Conservation (phyloP, 495 filamentous ascomycete genomes). For the Penicillium dipodomyicola region DNA sequence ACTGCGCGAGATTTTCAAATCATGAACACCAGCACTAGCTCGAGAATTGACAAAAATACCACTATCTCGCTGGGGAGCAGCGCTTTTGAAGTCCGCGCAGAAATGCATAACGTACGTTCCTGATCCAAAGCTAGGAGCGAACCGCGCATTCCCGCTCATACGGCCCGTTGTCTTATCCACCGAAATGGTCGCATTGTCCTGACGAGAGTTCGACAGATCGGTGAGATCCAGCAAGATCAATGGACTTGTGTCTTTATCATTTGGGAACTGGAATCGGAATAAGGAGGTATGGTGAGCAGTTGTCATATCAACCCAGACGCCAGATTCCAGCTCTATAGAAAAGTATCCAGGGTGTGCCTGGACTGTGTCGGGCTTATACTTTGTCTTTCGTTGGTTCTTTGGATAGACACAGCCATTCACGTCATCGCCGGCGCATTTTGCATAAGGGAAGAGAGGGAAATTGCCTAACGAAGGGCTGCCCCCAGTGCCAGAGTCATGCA, state of each 20-base stretch:
- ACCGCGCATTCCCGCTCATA: constrained; percentile 65
- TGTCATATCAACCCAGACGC: constrained; percentile 61
- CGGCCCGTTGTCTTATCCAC: constrained; percentile 60
- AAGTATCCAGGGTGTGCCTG: constrained; percentile 69
- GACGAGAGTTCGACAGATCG: constrained; percentile 65
- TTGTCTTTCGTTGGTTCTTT: constrained; percentile 49
- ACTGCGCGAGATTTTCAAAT: constrained; percentile 61
- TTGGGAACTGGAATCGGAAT: constrained; percentile 63
- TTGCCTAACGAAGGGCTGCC: constrained; percentile 71
- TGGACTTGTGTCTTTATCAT: constrained; percentile 42
- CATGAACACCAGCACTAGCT: constrained; percentile 45
- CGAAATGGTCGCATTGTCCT: constrained; percentile 59
- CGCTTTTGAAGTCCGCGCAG: constrained; percentile 61
- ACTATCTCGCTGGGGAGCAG: constrained; percentile 42
- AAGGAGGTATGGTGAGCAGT: constrained; percentile 62
- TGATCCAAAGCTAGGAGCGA: constrained; percentile 66
- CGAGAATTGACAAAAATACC: constrained; percentile 46
- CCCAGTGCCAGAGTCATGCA: constrained; percentile 76
- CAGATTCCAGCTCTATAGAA: constrained; percentile 56
- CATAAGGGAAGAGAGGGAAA: constrained; percentile 70
- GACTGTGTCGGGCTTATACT: constrained; percentile 54
- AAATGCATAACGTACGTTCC: constrained; percentile 64
- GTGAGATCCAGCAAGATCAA: constrained; percentile 67
- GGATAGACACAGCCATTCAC: constrained; percentile 66
- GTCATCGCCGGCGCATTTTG: constrained; percentile 59